Evolutionary conservation across 371 early-diverging fungal genomes (phyloP).

Genomic region (Blastocladiella emersonii): DNA sequence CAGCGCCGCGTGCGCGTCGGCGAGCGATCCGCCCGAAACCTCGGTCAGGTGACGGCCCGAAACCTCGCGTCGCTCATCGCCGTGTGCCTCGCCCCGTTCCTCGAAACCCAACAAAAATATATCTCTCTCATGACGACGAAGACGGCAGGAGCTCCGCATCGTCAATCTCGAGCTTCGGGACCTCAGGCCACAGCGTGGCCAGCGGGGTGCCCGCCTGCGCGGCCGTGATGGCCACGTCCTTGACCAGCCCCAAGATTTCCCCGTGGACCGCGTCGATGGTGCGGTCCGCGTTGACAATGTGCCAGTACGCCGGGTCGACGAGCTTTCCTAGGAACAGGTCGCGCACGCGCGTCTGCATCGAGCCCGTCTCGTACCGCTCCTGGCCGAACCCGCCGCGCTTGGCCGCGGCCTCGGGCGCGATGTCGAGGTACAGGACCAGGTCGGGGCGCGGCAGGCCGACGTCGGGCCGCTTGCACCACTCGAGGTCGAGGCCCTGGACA

Average conservation of each 20-base stretch:
- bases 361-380: constrained; percentile 85
- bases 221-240: not conserved
- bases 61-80: too few species aligned
- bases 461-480: constrained; percentile 86
- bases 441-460: constrained; percentile 78
- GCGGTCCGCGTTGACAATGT: not conserved
- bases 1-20: too few species aligned
- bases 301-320: constrained; percentile 34
- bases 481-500: constrained; percentile 59
- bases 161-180: too few species aligned
- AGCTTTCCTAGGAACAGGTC: constrained; percentile 37
- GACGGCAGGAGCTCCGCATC: too few species aligned
- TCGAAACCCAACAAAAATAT: too few species aligned
- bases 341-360: constrained; percentile 69
- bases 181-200: too few species aligned
- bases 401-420: constrained; percentile 57
- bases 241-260: not conserved
- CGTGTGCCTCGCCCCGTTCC: too few species aligned
- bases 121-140: too few species aligned
- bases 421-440: constrained; percentile 78
- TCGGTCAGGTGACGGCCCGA: too few species aligned
- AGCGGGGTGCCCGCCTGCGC: too few species aligned
- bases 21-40: too few species aligned
- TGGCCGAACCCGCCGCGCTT: constrained; percentile 81
- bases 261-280: not conserved